Percentiles rank a stretch among this genome's conserved stretches.
Conservation (phyloP, 176 grass and related monocot species). For the Chloris gayana region DNA sequence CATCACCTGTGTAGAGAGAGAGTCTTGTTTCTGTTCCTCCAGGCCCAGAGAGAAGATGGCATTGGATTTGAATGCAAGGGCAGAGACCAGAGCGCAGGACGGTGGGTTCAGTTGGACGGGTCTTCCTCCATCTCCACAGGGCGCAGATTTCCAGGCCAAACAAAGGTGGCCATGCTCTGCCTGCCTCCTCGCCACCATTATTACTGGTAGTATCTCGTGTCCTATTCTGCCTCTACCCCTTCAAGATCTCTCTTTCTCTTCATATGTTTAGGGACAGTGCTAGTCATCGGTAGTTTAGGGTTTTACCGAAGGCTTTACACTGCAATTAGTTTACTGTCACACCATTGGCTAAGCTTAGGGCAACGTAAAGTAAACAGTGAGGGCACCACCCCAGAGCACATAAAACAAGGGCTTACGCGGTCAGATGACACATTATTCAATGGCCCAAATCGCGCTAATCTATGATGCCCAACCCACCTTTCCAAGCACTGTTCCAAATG, state of each 20-base stretch:
- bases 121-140: slow-evolving; percentile 17
- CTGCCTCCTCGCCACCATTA: slow-evolving; percentile 31
- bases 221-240: slow-evolving; percentile 50
- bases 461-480: not conserved
- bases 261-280: not conserved
- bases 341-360: slow-evolving; percentile 44
- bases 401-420: slow-evolving; percentile 57
- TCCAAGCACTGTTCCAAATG: slow-evolving; percentile 44
- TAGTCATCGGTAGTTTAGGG: slow-evolving; percentile 2
- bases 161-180: slow-evolving; percentile 20
- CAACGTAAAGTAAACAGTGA: slow-evolving; percentile 52
- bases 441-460: slow-evolving; percentile 4
- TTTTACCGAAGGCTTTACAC: slow-evolving; percentile 26
- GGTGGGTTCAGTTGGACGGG: slow-evolving; percentile 50
- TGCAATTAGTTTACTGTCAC: slow-evolving; percentile 21
- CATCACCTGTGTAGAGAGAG: not conserved
- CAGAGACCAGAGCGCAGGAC: not conserved
- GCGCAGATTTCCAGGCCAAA: slow-evolving; percentile 28
- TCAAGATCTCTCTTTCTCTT: slow-evolving; percentile 22
- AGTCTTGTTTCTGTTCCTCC: not conserved
- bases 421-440: slow-evolving; percentile 45
- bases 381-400: slow-evolving; percentile 44
- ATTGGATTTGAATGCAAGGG: slow-evolving; percentile 58
- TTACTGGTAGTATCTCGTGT: slow-evolving; percentile 49
- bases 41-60: not conserved